Evolutionary conservation across 2,329 filamentous ascomycete genomes (phyloP), one percentile per base, ranked within the genome.

Genomic region (Fusarium chuoi): DNA sequence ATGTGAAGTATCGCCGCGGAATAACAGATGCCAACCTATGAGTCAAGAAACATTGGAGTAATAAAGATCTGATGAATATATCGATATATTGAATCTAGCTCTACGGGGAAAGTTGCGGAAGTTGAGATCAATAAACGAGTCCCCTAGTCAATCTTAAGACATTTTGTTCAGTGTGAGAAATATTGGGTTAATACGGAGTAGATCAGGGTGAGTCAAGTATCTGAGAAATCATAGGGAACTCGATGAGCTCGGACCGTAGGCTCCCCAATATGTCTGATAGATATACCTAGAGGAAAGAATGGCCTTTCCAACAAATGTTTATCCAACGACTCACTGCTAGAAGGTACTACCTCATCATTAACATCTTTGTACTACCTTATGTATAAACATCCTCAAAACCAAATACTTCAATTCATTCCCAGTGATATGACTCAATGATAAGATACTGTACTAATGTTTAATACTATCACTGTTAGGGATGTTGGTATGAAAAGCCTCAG

Each of bases 1-100:
- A 70, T 64, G 33, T 52, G 44, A 24, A 30, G 28, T 45, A 67
- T 65, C 60, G 30, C 60, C 62, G 33, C 49, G 46, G 58, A 61
- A 55, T 74, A 58, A 64, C 26, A 42, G 7, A 17, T 56, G 22
- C 41, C 48, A 68, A 44, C 30, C 30, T 12, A 30, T 41, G 15
- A 35, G 24, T 44, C 44, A 55, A 54, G n/a, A 41, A 17, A 49
- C 6, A 6, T 7, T n/a, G 15, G 30, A 51, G 24, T 24, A 24
- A 51, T 51, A 24, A 28, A 20, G 8, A 30, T 51, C 14, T 14
- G 12, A 12, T 28, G 14, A 18, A 51, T 36, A 36, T 35, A 15
- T 18, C 4, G 24, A 28, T 28, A n/a, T n/a, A n/a, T 24, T 14
- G 24, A 24, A 4, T 8, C 3, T 26, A 26, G 13, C 33, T 35